A percentile compares a stretch with the other conserved stretches of the same genome.
phyloP scores from a whole-genome alignment of 441 rosid species.

The Brassica hybrid region DNA sequence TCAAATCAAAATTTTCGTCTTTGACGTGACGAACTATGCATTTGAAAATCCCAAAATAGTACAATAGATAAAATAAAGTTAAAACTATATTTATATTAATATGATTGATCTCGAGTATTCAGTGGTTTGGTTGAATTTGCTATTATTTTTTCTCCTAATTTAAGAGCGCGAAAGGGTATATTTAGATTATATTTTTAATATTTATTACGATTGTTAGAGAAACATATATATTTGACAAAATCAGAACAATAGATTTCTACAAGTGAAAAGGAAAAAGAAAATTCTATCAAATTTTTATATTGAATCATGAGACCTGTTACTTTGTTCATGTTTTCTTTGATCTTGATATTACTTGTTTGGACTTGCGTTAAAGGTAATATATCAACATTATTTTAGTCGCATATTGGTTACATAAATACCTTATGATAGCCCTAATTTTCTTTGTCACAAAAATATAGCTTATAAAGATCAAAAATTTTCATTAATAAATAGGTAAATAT shows the following conservation, averaged over 20 bases:
- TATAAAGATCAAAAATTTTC: no score
- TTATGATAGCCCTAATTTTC: no score
- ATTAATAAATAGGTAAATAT: no score
- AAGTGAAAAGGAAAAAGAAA: neutral
- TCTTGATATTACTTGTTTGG: neutral
- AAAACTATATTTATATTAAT: no score
- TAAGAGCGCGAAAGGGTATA: neutral
- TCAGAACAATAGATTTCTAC: neutral
- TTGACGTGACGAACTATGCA: neutral
- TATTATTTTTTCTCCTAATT: neutral
- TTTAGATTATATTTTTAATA: neutral
- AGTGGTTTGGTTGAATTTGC: neutral
- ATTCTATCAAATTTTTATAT: neutral
- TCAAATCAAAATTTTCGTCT: neutral
- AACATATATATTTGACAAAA: neutral
- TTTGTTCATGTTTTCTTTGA: neutral
- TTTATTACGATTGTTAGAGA: neutral
- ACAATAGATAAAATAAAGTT: neutral
- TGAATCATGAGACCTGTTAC: neutral
- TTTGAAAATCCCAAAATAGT: neutral
- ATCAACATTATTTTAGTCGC: neutral
- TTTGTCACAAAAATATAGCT: no score
- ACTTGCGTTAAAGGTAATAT: neutral
- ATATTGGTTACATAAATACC: no score
- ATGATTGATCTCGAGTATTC: neutral